Evolutionary conservation across 164 flowering plant genomes (phyloP).

Genomic region (Annona cherimola): DNA sequence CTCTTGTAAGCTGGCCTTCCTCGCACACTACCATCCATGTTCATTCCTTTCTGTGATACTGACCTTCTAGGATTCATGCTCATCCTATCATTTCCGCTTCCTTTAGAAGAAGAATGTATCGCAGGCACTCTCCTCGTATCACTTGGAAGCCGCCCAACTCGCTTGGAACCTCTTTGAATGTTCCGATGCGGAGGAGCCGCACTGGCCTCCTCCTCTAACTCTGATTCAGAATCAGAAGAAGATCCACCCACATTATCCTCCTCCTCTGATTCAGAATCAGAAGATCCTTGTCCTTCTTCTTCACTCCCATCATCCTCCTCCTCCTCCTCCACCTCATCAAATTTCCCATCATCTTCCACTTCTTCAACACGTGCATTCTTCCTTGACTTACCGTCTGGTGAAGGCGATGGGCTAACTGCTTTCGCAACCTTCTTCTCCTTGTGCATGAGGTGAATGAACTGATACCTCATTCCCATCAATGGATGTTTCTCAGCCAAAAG

Average conservation of each 20-base stretch:
- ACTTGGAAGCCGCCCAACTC: slow-evolving; percentile 1
- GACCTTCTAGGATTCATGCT: slow-evolving; percentile 15
- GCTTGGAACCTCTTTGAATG: slow-evolving; percentile 6
- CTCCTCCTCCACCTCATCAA: slow-evolving; percentile 12
- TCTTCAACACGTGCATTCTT: slow-evolving; percentile 1
- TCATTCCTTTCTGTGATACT: slow-evolving; percentile 8
- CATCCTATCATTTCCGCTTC: slow-evolving; percentile 6
- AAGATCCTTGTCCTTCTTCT: slow-evolving; percentile 4
- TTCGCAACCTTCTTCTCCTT: slow-evolving; percentile 30
- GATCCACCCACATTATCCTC: slow-evolving; percentile 4
- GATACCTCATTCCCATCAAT: slow-evolving; percentile 60
- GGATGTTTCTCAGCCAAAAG: slow-evolving; percentile 64
- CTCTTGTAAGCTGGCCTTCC: slow-evolving; percentile 9
- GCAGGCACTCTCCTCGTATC: slow-evolving; percentile 4
- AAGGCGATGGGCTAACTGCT: neutral
- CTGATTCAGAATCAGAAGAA: slow-evolving; percentile 11
- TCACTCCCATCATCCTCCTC: slow-evolving; percentile 18
- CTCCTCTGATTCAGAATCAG: slow-evolving; percentile 11
- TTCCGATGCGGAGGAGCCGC: slow-evolving; percentile 3
- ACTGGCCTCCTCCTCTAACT: slow-evolving; percentile 20
- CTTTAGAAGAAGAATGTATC: slow-evolving; percentile 12
- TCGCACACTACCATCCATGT: slow-evolving; percentile 4
- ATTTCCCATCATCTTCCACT: slow-evolving; percentile 26
- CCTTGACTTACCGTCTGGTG: neutral
- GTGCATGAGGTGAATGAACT: slow-evolving; percentile 71